Conservation (phyloP, 225 moss, liverwort and hornwort species). For the Sphagnum tenellum region DNA sequence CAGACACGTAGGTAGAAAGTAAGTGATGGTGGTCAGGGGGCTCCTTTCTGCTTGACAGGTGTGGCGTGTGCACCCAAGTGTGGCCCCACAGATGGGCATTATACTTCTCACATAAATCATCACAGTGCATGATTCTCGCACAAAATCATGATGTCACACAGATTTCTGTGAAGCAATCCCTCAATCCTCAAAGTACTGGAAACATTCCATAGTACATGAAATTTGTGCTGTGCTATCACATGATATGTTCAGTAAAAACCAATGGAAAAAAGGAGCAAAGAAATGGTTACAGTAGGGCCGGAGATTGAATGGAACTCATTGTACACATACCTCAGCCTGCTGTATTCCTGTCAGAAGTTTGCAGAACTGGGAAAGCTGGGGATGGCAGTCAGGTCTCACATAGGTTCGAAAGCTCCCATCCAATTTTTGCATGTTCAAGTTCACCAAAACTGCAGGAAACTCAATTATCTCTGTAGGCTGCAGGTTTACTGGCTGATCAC, state of each 20-base stretch:
- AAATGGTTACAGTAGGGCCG: too few species aligned
- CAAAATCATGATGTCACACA: too few species aligned
- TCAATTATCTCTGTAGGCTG: constrained; percentile 30
- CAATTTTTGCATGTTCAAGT: constrained; percentile 15
- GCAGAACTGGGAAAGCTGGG: constrained; percentile 32
- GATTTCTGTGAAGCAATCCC: background rate
- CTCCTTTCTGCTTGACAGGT: too few species aligned
- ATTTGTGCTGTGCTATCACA: background rate
- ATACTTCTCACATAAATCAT: too few species aligned
- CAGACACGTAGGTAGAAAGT: too few species aligned
- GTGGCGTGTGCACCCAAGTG: too few species aligned
- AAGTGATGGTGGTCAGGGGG: too few species aligned
- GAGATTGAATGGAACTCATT: background rate
- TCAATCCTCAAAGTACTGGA: background rate
- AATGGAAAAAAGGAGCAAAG: background rate
- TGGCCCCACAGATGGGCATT: too few species aligned
- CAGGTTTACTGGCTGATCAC: constrained; percentile 5
- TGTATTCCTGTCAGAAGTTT: too few species aligned
- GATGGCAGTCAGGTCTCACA: constrained; percentile 35
- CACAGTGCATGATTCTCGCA: too few species aligned
- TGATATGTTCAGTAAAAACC: background rate
- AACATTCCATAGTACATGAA: background rate
- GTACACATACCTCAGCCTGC: constrained; percentile 22
- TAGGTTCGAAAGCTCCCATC: constrained; percentile 29
- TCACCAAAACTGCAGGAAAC: constrained; percentile 33